Base-by-base conservation (phyloP, 2,329 filamentous ascomycete species). In the Macroventuria anomochaeta region DNA sequence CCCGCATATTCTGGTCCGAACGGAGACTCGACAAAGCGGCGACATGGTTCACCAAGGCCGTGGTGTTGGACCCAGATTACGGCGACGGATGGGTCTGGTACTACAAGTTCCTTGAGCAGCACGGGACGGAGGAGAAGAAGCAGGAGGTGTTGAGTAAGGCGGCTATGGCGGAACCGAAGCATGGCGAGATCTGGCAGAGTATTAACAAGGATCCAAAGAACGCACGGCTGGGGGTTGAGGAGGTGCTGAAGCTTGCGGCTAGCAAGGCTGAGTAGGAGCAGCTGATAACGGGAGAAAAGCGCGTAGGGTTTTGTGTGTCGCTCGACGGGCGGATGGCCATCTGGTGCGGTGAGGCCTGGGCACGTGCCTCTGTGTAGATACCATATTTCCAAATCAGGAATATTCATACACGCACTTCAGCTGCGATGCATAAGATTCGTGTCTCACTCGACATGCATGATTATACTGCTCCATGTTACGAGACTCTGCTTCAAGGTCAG, bases 51-150 rank as follows among this genome's bases (percentile, higher is more conserved):
- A 92, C 97, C 77, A 96, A 96, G 77, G 95, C 95, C 0, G 87
- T 97, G 50, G 82, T 96, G 47, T 80, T 95, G 11, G 92, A 99
- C 69, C 86, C 88, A 29, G 93, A 97, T 73, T 79, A 86, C 43
- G 95, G 95, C 43, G 96, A 99, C 78, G 90, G 87, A 10, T 99
- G 96, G 96, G 93, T 92, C 17, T 99, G 93, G 93, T 99, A 97
- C 75, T 95, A 92, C 75, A 93, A 93, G 75, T 99, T 97, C 74
- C 71, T 97, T 61, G 73, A 87, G 63, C 91, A 97, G 80, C 93
- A 99, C 77, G 96, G 95, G 8, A 97, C 92, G 5, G 88, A 91
- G 70, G 93, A 96, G 80, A 99, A 97, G 86, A 83, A 89, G 68
- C 84, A 81, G 25, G 95, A 97, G 70, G 88, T 97, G 26, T 74